Base-by-base conservation (phyloP, 192 early-diverging fungal genomes). In the Phycomyces blakesleeanus region DNA sequence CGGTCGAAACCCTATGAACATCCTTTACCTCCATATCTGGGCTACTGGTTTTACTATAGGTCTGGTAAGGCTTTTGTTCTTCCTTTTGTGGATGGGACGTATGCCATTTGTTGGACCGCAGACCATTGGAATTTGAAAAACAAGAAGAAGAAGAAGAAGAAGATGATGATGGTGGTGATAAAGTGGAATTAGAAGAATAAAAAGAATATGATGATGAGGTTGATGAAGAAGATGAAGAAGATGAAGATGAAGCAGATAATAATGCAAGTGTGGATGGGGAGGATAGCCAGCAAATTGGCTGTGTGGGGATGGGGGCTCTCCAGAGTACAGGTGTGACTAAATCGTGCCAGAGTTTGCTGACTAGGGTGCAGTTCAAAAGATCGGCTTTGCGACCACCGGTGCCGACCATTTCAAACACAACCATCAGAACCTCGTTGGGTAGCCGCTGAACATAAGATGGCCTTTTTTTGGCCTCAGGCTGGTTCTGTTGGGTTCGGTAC, bases 271-370 rank as follows among this genome's bases (percentile, higher is more conserved):
- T 37, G 34, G 52, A 62, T 6, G 47, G 27, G 24, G 51, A n/a
- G 24, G 51, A n/a, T 38, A 53, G 29, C 12, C 61, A 62, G 29
- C 61, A 26, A 52, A 62, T 62, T 8, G 61, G 61, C 39, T 39
- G 34, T 15, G n/a, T 52, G 15, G 61, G 61, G 20, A 40, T 18
- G n/a, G 61, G 51, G 2, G 61, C 51, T 41, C 51, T 63, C 61
- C 61, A 63, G 16, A 63, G 44, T 24, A 63, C 39, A 26, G 61
- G 61, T n/a, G 61, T 63, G 20, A 63, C 26, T 38, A 63, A 15
- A 21, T 18, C 25, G 39, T 63, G 51, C 61, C 61, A 63, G 21
- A 52, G 50, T 53, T 55, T 63, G 34, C 29, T 54, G 37, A 63
- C 61, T 8, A 16, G 44, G 40, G 61, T 53, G 25, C 61, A 63